phyloP scores from a whole-genome alignment of 139 green algal genomes.

The Picochlorum sp. region DNA sequence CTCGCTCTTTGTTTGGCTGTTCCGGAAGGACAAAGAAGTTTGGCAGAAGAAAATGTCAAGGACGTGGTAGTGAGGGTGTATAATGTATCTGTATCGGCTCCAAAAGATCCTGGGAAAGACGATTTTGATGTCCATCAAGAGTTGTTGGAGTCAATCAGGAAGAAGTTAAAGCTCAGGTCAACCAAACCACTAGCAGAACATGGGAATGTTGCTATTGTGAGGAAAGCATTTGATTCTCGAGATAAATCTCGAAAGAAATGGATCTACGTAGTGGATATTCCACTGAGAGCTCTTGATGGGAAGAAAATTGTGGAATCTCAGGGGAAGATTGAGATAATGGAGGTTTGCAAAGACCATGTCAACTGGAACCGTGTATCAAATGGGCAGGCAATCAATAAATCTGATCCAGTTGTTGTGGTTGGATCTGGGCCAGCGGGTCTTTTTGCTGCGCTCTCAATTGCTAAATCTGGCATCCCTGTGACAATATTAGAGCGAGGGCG shows the following conservation, averaged over 20 bases:
- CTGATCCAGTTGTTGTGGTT: conserved; percentile 35
- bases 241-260: conserved; percentile 28
- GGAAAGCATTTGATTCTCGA: conserved; percentile 50
- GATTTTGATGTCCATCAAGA: conserved; percentile 20
- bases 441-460: conserved; percentile 67
- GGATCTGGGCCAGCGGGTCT: conserved; percentile 65
- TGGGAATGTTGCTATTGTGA: conserved; percentile 28
- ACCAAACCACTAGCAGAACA: background rate
- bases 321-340: conserved; percentile 12
- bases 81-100: conserved; percentile 29
- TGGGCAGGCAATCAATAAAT: background rate
- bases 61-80: conserved; percentile 21
- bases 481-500: conserved; percentile 67
- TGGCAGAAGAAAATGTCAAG: background rate
- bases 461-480: conserved; percentile 49
- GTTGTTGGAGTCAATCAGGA: conserved; percentile 22
- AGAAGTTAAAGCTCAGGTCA: conserved; percentile 8
- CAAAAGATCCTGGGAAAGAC: conserved; percentile 54
- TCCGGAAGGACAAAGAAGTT: conserved; percentile 1
- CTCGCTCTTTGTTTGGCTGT: conserved; percentile 12
- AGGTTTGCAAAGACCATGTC: background rate
- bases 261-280: conserved; percentile 60
- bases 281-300: background rate
- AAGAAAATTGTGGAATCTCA: conserved; percentile 4
- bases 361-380: conserved; percentile 6